Conservation (phyloP, 1,139 yeast species). For the Protomyces pachydermus region DNA sequence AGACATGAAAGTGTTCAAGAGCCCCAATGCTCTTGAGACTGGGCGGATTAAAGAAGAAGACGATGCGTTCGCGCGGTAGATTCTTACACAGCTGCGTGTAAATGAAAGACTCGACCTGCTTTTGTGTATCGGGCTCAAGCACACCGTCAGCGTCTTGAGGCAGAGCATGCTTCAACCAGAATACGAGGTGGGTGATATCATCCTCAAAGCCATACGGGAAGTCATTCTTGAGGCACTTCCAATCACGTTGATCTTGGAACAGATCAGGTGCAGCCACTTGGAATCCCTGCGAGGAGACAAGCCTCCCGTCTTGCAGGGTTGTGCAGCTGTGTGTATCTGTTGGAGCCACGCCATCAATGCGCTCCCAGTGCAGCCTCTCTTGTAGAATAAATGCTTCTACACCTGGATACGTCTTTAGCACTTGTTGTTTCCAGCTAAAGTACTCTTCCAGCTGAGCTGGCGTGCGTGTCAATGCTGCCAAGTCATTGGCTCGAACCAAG, state of each 20-base stretch:
- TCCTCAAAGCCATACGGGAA: slow-evolving; percentile 43
- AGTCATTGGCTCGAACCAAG: not conserved
- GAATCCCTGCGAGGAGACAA: not conserved
- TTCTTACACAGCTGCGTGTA: not conserved
- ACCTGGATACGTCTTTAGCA: slow-evolving; percentile 36
- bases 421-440: slow-evolving; percentile 37
- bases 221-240: slow-evolving; percentile 42
- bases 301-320: not conserved
- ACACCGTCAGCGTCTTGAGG: not conserved
- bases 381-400: slow-evolving; percentile 38
- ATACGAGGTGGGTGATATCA: slow-evolving; percentile 42
- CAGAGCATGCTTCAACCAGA: slow-evolving; percentile 42
- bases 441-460: slow-evolving; percentile 40
- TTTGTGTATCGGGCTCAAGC: not conserved
- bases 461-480: slow-evolving; percentile 37
- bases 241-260: slow-evolving; percentile 37
- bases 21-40: slow-evolving; percentile 17
- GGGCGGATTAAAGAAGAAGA: slow-evolving; percentile 21
- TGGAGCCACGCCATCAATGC: not conserved
- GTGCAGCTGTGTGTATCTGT: not conserved
- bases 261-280: not conserved
- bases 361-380: slow-evolving; percentile 38
- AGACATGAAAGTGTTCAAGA: slow-evolving; percentile 27
- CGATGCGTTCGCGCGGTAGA: not conserved
- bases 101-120: slow-evolving; percentile 2